A percentile compares a stretch with the other conserved stretches of the same genome.
phyloP scores from a whole-genome alignment of 306 rosid genomes.

The Glycine latifolia region DNA sequence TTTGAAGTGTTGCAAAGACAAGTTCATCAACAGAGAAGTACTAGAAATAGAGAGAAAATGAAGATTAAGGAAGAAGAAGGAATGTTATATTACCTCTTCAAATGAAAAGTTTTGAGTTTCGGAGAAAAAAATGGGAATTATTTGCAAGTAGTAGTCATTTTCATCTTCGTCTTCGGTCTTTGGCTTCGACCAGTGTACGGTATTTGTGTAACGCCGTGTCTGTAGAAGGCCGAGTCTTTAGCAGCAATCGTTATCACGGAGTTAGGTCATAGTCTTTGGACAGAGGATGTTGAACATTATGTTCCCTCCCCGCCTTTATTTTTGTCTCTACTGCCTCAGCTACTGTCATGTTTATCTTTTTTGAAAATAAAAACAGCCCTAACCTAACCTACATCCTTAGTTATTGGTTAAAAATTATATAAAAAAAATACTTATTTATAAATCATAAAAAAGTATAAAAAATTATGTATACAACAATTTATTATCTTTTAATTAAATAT shows the following conservation, averaged over 20 bases:
- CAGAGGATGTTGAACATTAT: background rate
- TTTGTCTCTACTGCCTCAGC: background rate
- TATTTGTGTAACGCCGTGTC: conserved; percentile 39
- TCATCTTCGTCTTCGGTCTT: background rate
- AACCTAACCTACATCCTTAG: no score
- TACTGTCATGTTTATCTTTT: background rate
- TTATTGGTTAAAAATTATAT: no score
- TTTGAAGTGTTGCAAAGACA: conserved; percentile 36
- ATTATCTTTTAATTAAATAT: no score
- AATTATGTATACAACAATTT: no score
- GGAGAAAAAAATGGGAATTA: conserved; percentile 6
- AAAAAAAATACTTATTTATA: no score
- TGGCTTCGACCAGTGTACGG: conserved; percentile 7
- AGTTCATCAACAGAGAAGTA: background rate
- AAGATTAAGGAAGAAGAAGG: background rate
- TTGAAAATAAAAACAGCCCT: background rate
- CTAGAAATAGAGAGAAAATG: conserved; percentile 36
- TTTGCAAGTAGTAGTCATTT: conserved; percentile 25
- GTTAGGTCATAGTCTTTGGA: conserved; percentile 6
- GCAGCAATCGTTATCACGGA: conserved; percentile 52
- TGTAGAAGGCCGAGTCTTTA: conserved; percentile 15
- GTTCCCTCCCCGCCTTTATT: background rate
- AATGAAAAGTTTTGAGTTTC: background rate
- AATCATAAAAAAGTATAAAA: no score
- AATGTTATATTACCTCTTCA: conserved; percentile 38